Conservation (phyloP, 768 basidiomycete genomes). For the Kwoniella pini region DNA sequence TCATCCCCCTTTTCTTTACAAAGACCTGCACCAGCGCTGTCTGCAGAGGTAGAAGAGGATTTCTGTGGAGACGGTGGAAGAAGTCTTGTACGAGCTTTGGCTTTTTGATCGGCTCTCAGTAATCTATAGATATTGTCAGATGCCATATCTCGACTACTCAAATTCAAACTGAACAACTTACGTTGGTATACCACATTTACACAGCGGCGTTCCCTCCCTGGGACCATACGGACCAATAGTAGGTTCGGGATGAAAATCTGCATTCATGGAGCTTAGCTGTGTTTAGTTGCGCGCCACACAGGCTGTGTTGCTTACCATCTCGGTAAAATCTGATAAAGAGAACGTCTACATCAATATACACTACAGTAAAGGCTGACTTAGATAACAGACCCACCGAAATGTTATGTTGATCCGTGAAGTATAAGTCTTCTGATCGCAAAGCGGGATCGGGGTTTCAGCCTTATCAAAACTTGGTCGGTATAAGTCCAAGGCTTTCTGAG, state of each 20-base stretch:
- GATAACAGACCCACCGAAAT: constrained; percentile 37
- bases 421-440: constrained; percentile 35
- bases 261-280: background rate
- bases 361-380: background rate
- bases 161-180: constrained; percentile 19
- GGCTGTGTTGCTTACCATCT: too few species aligned
- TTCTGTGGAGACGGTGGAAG: constrained; percentile 12
- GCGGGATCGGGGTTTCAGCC: constrained; percentile 28
- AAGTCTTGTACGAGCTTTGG: constrained; percentile 39
- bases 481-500: constrained; percentile 49
- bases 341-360: background rate
- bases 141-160: background rate
- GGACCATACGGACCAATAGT: constrained; percentile 19
- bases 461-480: constrained; percentile 45
- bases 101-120: constrained; percentile 54
- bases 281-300: too few species aligned
- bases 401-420: constrained; percentile 53
- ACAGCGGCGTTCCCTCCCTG: constrained; percentile 49
- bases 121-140: constrained; percentile 22
- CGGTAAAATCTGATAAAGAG: constrained; percentile 20
- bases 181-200: constrained; percentile 53
- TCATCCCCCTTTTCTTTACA: background rate
- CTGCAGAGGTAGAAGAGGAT: background rate
- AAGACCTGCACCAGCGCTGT: too few species aligned
- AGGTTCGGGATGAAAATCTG: constrained; percentile 51